phyloP scores from a whole-genome alignment of 768 basidiomycete genomes.

The Leccinum sublutescens region DNA sequence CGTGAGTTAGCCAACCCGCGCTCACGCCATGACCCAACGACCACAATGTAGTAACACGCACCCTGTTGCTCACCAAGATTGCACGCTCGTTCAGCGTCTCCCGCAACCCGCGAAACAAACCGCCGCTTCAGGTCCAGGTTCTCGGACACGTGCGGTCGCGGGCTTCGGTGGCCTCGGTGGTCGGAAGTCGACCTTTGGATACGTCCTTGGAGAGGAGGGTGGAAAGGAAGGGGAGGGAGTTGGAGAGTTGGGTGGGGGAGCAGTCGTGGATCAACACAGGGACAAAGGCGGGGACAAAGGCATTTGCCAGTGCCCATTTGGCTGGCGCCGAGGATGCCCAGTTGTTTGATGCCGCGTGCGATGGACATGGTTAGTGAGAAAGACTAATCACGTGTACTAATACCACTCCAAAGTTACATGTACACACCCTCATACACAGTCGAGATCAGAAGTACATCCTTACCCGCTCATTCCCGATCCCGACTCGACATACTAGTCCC shows the following conservation, averaged over 20 bases:
- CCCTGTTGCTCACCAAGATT: constrained; percentile 90
- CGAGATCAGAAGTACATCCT: no score
- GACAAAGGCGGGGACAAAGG: constrained; percentile 80
- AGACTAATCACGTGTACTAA: constrained; percentile 17
- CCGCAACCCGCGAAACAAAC: constrained; percentile 69
- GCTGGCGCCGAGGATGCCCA: constrained; percentile 81
- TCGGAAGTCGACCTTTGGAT: constrained; percentile 70
- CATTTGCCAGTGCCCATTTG: constrained; percentile 92
- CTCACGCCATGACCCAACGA: not conserved
- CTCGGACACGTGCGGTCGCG: constrained; percentile 74
- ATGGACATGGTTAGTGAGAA: constrained; percentile 35
- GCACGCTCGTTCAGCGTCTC: constrained; percentile 65
- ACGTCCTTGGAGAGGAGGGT: constrained; percentile 88
- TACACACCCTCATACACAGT: not conserved
- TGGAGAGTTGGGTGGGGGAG: constrained; percentile 68
- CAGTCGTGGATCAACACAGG: constrained; percentile 85
- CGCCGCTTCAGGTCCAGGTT: constrained; percentile 71
- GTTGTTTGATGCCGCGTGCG: constrained; percentile 69
- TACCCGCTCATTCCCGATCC: no score
- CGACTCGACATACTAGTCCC: no score
- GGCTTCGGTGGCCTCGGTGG: constrained; percentile 71
- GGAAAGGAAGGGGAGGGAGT: constrained; percentile 73
- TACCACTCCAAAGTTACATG: not conserved
- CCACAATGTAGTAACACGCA: constrained; percentile 30
- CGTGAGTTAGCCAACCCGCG: not conserved